Percentiles rank a stretch among this genome's conserved stretches.
These are phyloP conservation scores for Calophaca sinica DNA, from an alignment of 306 rosid species.

Conservation along the genomic window DNA sequence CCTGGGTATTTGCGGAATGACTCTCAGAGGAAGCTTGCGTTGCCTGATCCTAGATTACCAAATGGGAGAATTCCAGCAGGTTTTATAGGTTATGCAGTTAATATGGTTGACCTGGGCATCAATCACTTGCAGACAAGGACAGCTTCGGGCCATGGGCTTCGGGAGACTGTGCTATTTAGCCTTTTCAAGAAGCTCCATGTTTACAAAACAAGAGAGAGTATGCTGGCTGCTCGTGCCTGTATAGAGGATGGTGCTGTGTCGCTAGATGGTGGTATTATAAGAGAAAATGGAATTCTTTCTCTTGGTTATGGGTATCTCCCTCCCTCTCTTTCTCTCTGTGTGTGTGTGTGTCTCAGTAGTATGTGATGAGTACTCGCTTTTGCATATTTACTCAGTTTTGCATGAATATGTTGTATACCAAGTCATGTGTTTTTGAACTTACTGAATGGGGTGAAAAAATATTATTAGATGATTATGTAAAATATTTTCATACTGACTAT, in stretches of 20 bases:
- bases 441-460: neutral
- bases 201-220: constrained; percentile 55
- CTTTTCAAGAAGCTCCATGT: constrained; percentile 70
- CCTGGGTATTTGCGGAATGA: constrained; percentile 40
- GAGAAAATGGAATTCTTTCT: constrained; percentile 55
- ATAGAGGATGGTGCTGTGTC: constrained; percentile 71
- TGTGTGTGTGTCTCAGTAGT: too few relatives aligned
- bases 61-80: constrained; percentile 55
- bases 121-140: constrained; percentile 49
- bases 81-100: constrained; percentile 72
- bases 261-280: constrained; percentile 68
- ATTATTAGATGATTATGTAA: too few relatives aligned
- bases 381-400: too few relatives aligned
- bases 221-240: constrained; percentile 61
- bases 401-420: neutral
- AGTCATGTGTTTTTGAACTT: neutral
- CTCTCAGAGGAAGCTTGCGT: constrained; percentile 59
- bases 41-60: constrained; percentile 49
- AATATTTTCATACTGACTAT: too few relatives aligned
- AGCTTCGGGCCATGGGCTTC: constrained; percentile 57
- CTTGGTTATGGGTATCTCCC: constrained; percentile 60
- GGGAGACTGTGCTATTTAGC: constrained; percentile 64
- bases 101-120: constrained; percentile 60
- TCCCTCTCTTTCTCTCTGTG: neutral
- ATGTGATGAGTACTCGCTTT: constrained; percentile 5